Conservation (phyloP, 2,329 filamentous ascomycete species). For the Pseudogymnoascus verrucosus region DNA sequence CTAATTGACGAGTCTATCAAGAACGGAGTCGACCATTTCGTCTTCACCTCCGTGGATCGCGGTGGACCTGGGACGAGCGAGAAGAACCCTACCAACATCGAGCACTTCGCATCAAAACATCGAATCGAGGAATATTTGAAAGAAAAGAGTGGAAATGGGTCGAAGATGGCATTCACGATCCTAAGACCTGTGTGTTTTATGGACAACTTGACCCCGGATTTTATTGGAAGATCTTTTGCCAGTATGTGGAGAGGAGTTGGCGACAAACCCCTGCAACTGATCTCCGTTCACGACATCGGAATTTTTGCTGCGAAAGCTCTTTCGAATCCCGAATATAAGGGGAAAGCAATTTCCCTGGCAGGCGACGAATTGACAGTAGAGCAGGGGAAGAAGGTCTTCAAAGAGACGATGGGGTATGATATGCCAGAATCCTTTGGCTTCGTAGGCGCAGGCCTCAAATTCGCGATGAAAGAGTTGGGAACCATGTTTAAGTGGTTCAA, state of each 20-base stretch:
- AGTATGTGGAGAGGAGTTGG: conserved; percentile 28
- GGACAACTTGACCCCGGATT: conserved; percentile 34
- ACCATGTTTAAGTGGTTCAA: conserved; percentile 34
- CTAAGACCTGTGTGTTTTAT: conserved; percentile 48
- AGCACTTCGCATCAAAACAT: conserved; percentile 47
- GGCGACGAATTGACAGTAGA: conserved; percentile 33
- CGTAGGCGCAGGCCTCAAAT: conserved; percentile 23
- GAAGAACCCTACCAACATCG: conserved; percentile 40
- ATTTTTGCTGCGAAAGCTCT: conserved; percentile 33
- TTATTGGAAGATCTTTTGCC: conserved; percentile 28
- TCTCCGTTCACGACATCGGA: conserved; percentile 33
- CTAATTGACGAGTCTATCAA: conserved; percentile 49
- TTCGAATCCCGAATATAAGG: conserved; percentile 27
- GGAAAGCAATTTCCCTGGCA: conserved; percentile 30
- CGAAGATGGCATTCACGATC: conserved; percentile 43
- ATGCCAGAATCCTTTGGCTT: conserved; percentile 28
- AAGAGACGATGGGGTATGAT: conserved; percentile 24
- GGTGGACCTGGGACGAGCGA: conserved; percentile 41
- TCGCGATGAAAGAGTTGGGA: conserved; percentile 27
- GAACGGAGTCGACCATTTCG: conserved; percentile 49
- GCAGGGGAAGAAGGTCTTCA: conserved; percentile 28
- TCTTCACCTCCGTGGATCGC: conserved; percentile 57
- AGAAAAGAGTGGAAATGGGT: conserved; percentile 29
- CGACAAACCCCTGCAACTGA: conserved; percentile 29
- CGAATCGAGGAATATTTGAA: conserved; percentile 48